A percentile compares a stretch with the other conserved stretches of the same genome.
These are phyloP conservation scores for Chaetomiaceae sp. DNA, from an alignment of 2,329 filamentous ascomycete species.

Conservation along the genomic window DNA sequence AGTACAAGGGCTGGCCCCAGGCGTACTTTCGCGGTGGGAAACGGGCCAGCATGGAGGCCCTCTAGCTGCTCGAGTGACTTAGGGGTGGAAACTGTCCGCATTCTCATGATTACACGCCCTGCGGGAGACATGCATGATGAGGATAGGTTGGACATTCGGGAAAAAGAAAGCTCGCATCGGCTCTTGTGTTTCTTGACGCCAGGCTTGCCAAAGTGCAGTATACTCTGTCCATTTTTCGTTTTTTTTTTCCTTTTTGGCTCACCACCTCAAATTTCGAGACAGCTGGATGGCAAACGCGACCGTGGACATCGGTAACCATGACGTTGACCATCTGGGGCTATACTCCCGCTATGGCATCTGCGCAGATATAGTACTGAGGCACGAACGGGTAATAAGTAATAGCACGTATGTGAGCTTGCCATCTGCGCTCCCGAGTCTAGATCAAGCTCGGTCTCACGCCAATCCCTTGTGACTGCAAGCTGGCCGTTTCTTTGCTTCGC, in stretches of 20 bases:
- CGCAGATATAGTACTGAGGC: not conserved
- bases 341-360: conserved; percentile 3
- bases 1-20: too few species aligned
- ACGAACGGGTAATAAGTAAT: conserved; percentile 2
- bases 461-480: not conserved
- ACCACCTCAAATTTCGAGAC: not conserved
- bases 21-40: too few species aligned
- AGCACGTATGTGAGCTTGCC: not conserved
- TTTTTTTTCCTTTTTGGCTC: not conserved
- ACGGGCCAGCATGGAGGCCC: too few species aligned
- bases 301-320: not conserved
- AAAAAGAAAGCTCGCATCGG: too few species aligned
- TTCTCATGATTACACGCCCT: too few species aligned
- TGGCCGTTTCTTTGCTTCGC: not conserved
- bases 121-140: too few species aligned
- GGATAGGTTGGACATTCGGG: too few species aligned
- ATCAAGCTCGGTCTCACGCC: not conserved
- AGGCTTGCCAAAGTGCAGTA: not conserved
- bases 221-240: not conserved
- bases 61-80: too few species aligned
- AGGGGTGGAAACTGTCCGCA: too few species aligned
- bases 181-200: too few species aligned
- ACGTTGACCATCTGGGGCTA: conserved; percentile 1
- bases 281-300: not conserved
- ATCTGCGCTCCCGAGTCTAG: not conserved